A percentile compares a stretch with the other conserved stretches of the same genome.
These are phyloP conservation scores for Colletotrichum echinochloae DNA, from an alignment of 2,329 filamentous ascomycete genomes.

Conservation along the genomic window DNA sequence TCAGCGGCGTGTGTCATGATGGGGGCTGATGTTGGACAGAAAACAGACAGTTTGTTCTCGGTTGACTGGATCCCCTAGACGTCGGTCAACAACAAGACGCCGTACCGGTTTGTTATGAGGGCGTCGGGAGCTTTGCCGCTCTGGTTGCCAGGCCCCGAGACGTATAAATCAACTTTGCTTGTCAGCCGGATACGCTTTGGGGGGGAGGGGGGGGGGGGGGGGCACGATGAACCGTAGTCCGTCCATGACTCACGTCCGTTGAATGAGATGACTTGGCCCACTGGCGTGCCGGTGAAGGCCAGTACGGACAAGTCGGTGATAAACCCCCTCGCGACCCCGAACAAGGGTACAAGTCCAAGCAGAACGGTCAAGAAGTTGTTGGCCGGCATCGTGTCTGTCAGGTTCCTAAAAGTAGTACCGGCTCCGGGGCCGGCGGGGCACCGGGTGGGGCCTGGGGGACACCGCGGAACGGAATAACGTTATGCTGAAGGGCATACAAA, in stretches of 20 bases:
- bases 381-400: conserved; percentile 12
- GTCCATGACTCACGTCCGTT: conserved; percentile 19
- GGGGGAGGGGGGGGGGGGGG: too few relatives aligned
- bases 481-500: too few relatives aligned
- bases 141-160: conserved; percentile 20
- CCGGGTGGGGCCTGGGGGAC: too few relatives aligned
- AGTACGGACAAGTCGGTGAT: conserved; percentile 27
- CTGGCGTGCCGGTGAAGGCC: conserved; percentile 29
- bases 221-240: neutral
- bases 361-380: neutral
- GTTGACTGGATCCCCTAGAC: conserved; percentile 51
- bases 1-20: neutral
- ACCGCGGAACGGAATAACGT: too few relatives aligned
- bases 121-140: neutral
- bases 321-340: neutral
- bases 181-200: neutral
- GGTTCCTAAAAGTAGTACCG: too few relatives aligned
- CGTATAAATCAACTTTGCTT: conserved; percentile 23
- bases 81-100: conserved; percentile 47
- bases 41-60: conserved; percentile 39
- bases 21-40: neutral
- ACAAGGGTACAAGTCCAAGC: neutral
- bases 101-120: neutral
- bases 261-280: conserved; percentile 3
- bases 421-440: too few relatives aligned